Evolutionary conservation across 495 filamentous ascomycete species (phyloP), one percentile per base, ranked within the genome.

Genomic region (Aspergillus funiculosus): DNA sequence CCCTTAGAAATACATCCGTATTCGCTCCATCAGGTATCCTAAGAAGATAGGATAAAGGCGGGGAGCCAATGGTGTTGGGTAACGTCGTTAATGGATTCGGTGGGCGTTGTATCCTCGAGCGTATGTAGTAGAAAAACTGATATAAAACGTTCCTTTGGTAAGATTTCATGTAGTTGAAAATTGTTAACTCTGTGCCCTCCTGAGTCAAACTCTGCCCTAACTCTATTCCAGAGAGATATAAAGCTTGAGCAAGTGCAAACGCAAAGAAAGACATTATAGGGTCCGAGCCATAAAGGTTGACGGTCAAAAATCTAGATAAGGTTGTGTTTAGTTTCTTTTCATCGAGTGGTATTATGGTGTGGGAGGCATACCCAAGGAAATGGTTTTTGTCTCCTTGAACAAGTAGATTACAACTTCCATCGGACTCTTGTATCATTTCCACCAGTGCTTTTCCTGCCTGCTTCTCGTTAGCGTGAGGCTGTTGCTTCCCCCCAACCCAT

Each of bases 391-490:
- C n/a, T 15, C 40, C n/a, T 20, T 35, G 15, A 3, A n/a, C 7
- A 1, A 41, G 19, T 21, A 44, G 11, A 9, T 18, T 29, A 22
- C 46, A 29, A 29, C 37, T 8, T 1, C 37, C 2, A 4, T 44
- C 21, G 17, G 42, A 39, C 14, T 45, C 50, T 6, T 25, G 17
- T 9, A 55, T 9, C 6, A 46, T 24, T 11, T 55, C 52, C 17
- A 43, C n/a, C 3, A 59, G 30, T 20, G 49, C 18, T 29, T 55
- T 59, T 1, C 56, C 56, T 17, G 46, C 43, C 56, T 59, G 20
- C 5, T 36, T 22, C 11, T 5, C 28, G 24, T 52, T 9, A 58
- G 48, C 22, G 6, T 32, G 17, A 18, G n/a, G n/a, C n/a, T 14
- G 13, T 15, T 4, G 7, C 8, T 19, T 25, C 25, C 1, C 7